These are phyloP conservation scores for Penicillium sp. DNA, from an alignment of 2,329 filamentous ascomycete species.

Conservation along the genomic window DNA sequence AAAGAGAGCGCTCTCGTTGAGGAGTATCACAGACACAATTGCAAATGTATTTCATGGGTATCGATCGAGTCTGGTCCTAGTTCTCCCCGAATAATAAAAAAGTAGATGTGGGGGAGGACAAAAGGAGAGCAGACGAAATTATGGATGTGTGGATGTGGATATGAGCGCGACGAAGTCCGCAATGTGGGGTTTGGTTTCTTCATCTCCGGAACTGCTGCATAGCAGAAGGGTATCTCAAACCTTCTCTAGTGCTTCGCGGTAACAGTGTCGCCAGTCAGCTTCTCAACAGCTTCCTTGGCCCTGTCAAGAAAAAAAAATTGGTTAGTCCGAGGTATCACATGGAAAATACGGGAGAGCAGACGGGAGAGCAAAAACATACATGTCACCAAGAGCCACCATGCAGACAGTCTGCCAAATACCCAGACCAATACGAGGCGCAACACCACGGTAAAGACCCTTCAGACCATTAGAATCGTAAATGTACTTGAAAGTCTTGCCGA, in stretches of 20 bases:
- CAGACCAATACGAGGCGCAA: constrained; percentile 90
- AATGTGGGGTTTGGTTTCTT: constrained; percentile 5
- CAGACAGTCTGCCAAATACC: constrained; percentile 99
- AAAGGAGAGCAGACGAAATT: constrained; percentile 17
- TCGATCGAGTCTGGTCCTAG: constrained; percentile 18
- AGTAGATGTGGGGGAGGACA: not conserved
- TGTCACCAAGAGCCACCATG: constrained; percentile 98
- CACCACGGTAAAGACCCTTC: constrained; percentile 93
- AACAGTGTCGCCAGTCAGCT: constrained; percentile 67
- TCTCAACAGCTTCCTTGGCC: constrained; percentile 70
- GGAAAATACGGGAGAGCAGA: constrained; percentile 11
- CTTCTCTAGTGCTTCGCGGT: constrained; percentile 67
- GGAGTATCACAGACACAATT: constrained; percentile 15
- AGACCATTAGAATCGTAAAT: constrained; percentile 90
- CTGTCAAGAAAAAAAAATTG: constrained; percentile 45
- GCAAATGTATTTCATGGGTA: constrained; percentile 24
- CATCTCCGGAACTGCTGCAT: constrained; percentile 29
- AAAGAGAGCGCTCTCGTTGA: constrained; percentile 4
- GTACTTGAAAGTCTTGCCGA: constrained; percentile 79
- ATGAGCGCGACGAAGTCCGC: constrained; percentile 15
- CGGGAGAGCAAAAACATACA: constrained; percentile 65
- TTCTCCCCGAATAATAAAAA: not conserved
- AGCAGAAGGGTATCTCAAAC: constrained; percentile 49
- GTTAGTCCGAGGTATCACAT: constrained; percentile 42
- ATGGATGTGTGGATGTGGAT: constrained; percentile 16